phyloP scores from a whole-genome alignment of 2,329 filamentous ascomycete genomes.

The Metarhizium album region DNA sequence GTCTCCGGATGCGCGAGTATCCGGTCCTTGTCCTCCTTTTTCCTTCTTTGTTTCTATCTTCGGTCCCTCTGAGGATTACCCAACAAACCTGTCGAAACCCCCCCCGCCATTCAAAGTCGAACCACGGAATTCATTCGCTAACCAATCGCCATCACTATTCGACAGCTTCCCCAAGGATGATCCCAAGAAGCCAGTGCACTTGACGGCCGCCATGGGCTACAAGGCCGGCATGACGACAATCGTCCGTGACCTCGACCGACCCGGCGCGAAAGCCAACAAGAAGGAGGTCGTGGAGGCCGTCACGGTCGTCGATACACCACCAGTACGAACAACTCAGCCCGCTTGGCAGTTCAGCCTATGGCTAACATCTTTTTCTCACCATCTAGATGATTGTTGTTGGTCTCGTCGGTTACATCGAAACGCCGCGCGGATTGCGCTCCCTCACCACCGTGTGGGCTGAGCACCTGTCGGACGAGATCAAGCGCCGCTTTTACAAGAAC shows the following conservation, averaged over 20 bases:
- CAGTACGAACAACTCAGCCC: slow-evolving; percentile 83
- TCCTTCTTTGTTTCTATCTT: too few relatives aligned
- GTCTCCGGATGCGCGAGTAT: too few relatives aligned
- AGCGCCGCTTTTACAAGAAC: slow-evolving; percentile 99
- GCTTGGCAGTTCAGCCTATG: slow-evolving; percentile 64
- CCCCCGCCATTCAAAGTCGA: too few relatives aligned
- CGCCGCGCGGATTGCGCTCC: slow-evolving; percentile 95
- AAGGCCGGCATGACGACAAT: slow-evolving; percentile 99
- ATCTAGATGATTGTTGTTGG: slow-evolving; percentile 96
- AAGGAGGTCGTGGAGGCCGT: slow-evolving; percentile 90
- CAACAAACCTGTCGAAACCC: too few relatives aligned
- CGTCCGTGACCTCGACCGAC: slow-evolving; percentile 97
- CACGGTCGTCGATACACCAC: slow-evolving; percentile 83
- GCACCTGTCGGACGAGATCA: slow-evolving; percentile 96
- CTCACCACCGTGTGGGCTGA: slow-evolving; percentile 99
- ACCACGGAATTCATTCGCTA: background rate
- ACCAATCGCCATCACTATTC: background rate
- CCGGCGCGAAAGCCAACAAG: slow-evolving; percentile 99
- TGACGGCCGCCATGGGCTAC: slow-evolving; percentile 97
- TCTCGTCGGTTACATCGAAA: slow-evolving; percentile 99
- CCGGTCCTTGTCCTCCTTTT: too few relatives aligned
- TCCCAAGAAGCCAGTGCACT: slow-evolving; percentile 98
- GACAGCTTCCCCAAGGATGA: slow-evolving; percentile 99
- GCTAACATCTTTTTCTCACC: slow-evolving; percentile 49
- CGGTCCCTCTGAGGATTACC: background rate